phyloP scores from a whole-genome alignment of 1,139 yeast species.

The Tardiomyces blankii region DNA sequence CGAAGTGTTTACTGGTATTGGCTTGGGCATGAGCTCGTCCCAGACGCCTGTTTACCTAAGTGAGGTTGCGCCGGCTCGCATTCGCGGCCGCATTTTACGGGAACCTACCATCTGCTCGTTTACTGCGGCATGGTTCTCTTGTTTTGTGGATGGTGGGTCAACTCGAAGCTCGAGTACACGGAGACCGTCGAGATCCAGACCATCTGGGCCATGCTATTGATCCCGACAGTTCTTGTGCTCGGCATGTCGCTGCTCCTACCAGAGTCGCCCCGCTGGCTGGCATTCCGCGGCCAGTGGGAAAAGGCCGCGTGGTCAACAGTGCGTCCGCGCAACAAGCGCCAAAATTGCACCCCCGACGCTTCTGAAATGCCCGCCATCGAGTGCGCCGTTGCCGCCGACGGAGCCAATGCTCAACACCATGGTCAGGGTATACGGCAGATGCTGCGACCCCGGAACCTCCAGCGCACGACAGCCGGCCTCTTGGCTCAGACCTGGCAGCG shows the following conservation, averaged over 20 bases:
- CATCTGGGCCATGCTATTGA: slow-evolving; percentile 45
- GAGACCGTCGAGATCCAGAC: slow-evolving; percentile 29
- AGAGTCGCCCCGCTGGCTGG: slow-evolving; percentile 70
- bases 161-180: background rate
- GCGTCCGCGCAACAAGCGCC: slow-evolving; percentile 17
- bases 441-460: background rate
- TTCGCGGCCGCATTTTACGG: slow-evolving; percentile 59
- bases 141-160: background rate
- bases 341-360: background rate
- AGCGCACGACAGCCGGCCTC: slow-evolving; percentile 5
- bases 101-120: slow-evolving; percentile 55
- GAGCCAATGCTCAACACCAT: background rate
- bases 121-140: slow-evolving; percentile 53
- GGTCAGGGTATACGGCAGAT: background rate
- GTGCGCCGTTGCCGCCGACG: background rate
- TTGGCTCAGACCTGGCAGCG: slow-evolving; percentile 9
- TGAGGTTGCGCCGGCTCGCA: slow-evolving; percentile 56
- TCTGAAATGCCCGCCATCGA: background rate
- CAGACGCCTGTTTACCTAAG: slow-evolving; percentile 64
- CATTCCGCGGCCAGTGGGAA: slow-evolving; percentile 53
- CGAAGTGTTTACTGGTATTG: slow-evolving; percentile 61
- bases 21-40: no score
- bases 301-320: slow-evolving; percentile 46
- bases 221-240: slow-evolving; percentile 37
- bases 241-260: no score